Evolutionary conservation across 2,329 filamentous ascomycete species (phyloP), one percentile per base, ranked within the genome.

Genomic region (Ascochyta koolunga): DNA sequence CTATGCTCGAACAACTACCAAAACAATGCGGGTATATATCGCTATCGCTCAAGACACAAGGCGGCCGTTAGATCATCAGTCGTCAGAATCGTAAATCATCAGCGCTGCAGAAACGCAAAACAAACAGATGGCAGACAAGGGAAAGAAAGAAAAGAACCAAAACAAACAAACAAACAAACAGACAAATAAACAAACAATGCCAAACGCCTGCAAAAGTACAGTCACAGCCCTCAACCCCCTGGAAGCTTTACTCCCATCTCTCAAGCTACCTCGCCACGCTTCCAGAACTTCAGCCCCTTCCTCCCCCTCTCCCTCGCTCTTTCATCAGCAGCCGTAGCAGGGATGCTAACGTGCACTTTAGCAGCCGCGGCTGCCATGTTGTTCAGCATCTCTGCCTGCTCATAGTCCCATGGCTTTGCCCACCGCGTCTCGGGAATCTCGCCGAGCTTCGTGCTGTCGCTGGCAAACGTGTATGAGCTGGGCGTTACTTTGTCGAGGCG

Each of bases 371-470:
- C 67, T 25, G 76, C 76, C 56, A 78, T 72, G 4, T 62, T 61
- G 50, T 80, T 80, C 60, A 75, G 58, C 19, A 73, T 62, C 38
- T 74, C 76, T 47, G 77, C 77, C 29, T 70, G 72, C 29, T 76
- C 75, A 40, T 73, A 76, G 48, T 80, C 75, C 50, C 69, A 79
- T 5, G 78, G 77, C 48, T 55, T 67, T 0, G 70, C 67, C 79
- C 79, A 80, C 40, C 74, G 72, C 32, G 74, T 70, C 64, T 78
- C 65, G 4, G 79, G 78, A 5, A 81, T 80, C 59, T 80, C 79
- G 37, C 79, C 79, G 8, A 81, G 67, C 63, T 79, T 79, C 3
- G 79, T 81, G 62, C 76, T 77, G 18, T 75, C 75, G 10, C 76
- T 77, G 5, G 76, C 74, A 49, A 79, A 74, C 1, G 77, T 79